These are phyloP conservation scores for Trichoderma koningiopsis DNA, from an alignment of 2,329 filamentous ascomycete genomes.

Conservation along the genomic window DNA sequence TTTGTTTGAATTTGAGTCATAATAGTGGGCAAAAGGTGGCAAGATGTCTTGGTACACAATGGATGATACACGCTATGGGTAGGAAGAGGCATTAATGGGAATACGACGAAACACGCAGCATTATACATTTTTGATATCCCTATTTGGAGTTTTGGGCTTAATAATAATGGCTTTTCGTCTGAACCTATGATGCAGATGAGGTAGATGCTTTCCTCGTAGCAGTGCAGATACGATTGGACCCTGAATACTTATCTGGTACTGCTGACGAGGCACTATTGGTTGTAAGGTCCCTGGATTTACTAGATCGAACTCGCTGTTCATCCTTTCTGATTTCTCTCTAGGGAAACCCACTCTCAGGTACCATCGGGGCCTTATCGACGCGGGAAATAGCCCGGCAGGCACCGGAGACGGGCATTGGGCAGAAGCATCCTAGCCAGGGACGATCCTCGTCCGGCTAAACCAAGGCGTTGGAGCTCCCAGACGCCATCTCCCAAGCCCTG, in stretches of 20 bases:
- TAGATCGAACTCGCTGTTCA: neutral
- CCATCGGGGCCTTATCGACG: neutral
- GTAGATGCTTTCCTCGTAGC: neutral
- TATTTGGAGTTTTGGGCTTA: neutral
- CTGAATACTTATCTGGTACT: neutral
- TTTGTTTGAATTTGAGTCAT: conserved; percentile 1
- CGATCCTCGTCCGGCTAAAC: neutral
- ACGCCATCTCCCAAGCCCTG: neutral
- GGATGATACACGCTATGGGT: conserved; percentile 6
- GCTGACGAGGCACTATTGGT: neutral
- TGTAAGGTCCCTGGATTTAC: neutral
- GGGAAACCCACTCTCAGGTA: neutral
- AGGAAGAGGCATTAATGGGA: conserved; percentile 17
- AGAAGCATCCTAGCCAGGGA: neutral
- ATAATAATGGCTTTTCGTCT: neutral
- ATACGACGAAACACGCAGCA: conserved; percentile 11
- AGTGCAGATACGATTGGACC: neutral
- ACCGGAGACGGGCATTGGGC: neutral
- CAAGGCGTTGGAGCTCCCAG: neutral
- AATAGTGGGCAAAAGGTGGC: neutral
- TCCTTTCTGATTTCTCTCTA: neutral
- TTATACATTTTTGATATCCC: neutral
- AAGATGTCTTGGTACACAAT: neutral
- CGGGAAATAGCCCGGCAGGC: neutral
- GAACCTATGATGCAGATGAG: neutral